Evolutionary conservation across 306 rosid genomes (phyloP).

Genomic region (Fragaria nilgerrensis): DNA sequence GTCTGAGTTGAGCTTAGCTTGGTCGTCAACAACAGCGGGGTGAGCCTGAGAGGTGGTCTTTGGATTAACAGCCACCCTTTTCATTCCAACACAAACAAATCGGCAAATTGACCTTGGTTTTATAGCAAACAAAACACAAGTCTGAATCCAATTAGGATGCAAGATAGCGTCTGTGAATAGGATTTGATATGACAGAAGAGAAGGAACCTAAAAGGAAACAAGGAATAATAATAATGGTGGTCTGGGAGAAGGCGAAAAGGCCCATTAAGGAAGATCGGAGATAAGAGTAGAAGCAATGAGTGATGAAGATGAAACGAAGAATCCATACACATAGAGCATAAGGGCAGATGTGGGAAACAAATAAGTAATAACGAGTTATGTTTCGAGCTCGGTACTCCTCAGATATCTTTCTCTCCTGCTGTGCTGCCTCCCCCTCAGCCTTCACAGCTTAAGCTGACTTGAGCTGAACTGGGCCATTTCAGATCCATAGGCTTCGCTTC

Average conservation of each 20-base stretch:
- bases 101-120: constrained; percentile 7
- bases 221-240: background rate
- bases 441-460: too few relatives aligned
- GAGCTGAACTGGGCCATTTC: background rate
- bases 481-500: background rate
- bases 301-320: constrained; percentile 29
- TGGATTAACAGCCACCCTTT: constrained; percentile 21
- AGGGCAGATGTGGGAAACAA: constrained; percentile 43
- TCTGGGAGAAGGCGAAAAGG: constrained; percentile 31
- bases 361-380: background rate
- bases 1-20: constrained; percentile 12
- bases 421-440: too few relatives aligned
- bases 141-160: constrained; percentile 13
- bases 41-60: background rate
- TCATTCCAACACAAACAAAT: background rate
- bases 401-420: too few relatives aligned
- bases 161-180: constrained; percentile 2
- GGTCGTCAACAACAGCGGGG: background rate
- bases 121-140: background rate
- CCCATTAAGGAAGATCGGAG: constrained; percentile 34
- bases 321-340: constrained; percentile 19
- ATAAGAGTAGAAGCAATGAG: constrained; percentile 15
- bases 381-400: background rate
- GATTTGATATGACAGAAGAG: background rate
- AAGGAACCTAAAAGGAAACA: background rate